Conservation (phyloP, 768 basidiomycete species). For the Fomitopsis pulvina region DNA sequence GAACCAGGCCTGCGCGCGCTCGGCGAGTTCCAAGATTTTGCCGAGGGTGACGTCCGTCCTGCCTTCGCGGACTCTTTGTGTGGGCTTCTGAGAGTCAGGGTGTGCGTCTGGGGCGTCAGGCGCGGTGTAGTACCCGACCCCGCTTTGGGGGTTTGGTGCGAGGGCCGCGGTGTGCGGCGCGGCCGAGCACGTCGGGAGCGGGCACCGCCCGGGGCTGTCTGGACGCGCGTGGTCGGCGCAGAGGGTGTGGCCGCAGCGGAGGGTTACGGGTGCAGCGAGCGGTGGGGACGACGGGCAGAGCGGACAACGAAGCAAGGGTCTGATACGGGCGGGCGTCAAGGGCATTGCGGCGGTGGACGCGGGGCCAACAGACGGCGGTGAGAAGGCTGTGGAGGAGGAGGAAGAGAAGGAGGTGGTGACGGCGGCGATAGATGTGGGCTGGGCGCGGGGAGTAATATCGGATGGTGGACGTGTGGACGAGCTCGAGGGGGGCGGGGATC, state of each 20-base stretch:
- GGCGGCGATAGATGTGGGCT: not conserved
- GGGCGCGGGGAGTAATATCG: no score
- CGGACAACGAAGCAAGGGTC: conserved; percentile 45
- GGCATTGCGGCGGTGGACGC: not conserved
- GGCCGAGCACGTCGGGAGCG: conserved; percentile 29
- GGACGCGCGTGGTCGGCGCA: conserved; percentile 39
- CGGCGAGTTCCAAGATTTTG: conserved; percentile 44
- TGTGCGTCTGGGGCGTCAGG: conserved; percentile 27
- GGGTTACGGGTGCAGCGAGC: conserved; percentile 43
- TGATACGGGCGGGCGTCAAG: conserved; percentile 19
- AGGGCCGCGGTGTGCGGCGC: conserved; percentile 12
- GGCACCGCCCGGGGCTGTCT: conserved; percentile 18
- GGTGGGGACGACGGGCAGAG: conserved; percentile 36
- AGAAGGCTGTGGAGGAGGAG: not conserved
- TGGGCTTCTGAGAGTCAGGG: conserved; percentile 54
- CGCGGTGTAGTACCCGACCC: conserved; percentile 28
- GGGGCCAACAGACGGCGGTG: not conserved
- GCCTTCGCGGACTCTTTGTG: conserved; percentile 29
- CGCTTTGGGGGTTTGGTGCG: conserved; percentile 27
- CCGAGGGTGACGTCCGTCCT: conserved; percentile 49
- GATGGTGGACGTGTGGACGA: not conserved
- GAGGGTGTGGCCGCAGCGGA: conserved; percentile 81
- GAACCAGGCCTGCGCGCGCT: conserved; percentile 12
- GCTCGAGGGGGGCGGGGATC: not conserved
- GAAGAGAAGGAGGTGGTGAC: not conserved